These are phyloP conservation scores for Ustilago vetiveriae DNA, from an alignment of 1,284 basidiomycete genomes.

Conservation along the genomic window DNA sequence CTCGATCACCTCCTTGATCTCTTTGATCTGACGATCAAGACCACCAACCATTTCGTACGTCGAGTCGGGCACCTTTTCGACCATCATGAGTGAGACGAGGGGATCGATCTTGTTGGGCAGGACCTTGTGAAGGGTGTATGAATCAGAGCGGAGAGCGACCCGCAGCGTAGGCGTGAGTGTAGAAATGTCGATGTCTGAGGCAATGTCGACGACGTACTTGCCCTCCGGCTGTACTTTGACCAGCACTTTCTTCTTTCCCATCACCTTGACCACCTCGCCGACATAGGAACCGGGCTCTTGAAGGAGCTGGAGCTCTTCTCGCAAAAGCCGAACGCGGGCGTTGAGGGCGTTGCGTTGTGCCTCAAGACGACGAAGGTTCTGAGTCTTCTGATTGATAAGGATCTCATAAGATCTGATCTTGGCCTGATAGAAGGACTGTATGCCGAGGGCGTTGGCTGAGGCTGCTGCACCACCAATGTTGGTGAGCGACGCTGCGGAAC, in stretches of 20 bases:
- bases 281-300: slow-evolving; percentile 98
- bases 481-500: slow-evolving; percentile 16
- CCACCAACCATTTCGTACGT: slow-evolving; percentile 99
- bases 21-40: slow-evolving; percentile 97
- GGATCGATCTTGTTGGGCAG: slow-evolving; percentile 67
- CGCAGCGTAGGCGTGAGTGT: slow-evolving; percentile 86
- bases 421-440: slow-evolving; percentile 87
- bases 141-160: slow-evolving; percentile 94
- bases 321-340: slow-evolving; percentile 81
- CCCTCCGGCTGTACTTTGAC: slow-evolving; percentile 99
- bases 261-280: slow-evolving; percentile 96
- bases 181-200: slow-evolving; percentile 83
- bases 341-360: slow-evolving; percentile 97
- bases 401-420: slow-evolving; percentile 94
- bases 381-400: slow-evolving; percentile 93
- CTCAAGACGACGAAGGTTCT: slow-evolving; percentile 92
- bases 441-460: slow-evolving; percentile 50
- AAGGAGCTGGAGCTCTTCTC: slow-evolving; percentile 92
- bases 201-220: slow-evolving; percentile 97
- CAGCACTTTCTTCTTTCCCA: slow-evolving; percentile 98
- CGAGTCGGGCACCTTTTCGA: slow-evolving; percentile 99
- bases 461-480: slow-evolving; percentile 45
- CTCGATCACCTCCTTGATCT: slow-evolving; percentile 99
- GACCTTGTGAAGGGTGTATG: slow-evolving; percentile 74
- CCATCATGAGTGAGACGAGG: slow-evolving; percentile 78